Base-by-base conservation (phyloP, 2,329 filamentous ascomycete genomes). In the Colletotrichum costaricense region DNA sequence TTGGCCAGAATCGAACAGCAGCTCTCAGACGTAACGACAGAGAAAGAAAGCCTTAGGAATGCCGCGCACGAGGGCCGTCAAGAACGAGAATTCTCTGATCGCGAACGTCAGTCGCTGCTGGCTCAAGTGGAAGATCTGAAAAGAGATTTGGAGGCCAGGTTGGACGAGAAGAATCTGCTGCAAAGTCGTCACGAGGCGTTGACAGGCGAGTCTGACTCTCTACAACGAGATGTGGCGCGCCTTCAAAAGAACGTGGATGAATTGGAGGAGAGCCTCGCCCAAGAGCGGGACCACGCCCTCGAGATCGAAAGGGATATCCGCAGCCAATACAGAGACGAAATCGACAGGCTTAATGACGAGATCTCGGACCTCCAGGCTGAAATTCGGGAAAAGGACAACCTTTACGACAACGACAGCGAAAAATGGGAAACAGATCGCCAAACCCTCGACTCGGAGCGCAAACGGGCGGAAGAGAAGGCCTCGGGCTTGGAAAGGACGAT, bases 351-450 rank as follows among this genome's bases (percentile, higher is more conserved):
- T 19, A 87, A 87, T 74, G 84, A 87, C 74, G 88, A 93, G 81
- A 91, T 92, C 26, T 91, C 88, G 65, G 86, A 88, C 66, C 84
- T 93, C 5, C 90, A 92, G 72, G 88, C 90, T 24, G 89, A 93
- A 75, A 86, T 93, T 38, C 89, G 91, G 76, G 91, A 93, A 76
- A 93, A 92, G 76, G 91, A 94, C 77, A 92, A 91, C 60, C 86
- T 93, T 49, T 92, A 93, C 82, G 91, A 92, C 72, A 90, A 92
- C 70, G 92, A 94, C 77, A 90, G 89, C 80, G 93, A 94, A 75
- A 91, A 91, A 77, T 95, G 93, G 93, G 91, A 93, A 66, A 89
- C 88, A 8, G 90, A 92, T 78, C 91, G 88, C 77, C 89, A 90
- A 42, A 88, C 88, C 54, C 83, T 95, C 1, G 89, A 93, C 77